Evolutionary conservation across 2,329 filamentous ascomycete species (phyloP), one percentile per base, ranked within the genome.

Genomic region (Epichloe uncinata): DNA sequence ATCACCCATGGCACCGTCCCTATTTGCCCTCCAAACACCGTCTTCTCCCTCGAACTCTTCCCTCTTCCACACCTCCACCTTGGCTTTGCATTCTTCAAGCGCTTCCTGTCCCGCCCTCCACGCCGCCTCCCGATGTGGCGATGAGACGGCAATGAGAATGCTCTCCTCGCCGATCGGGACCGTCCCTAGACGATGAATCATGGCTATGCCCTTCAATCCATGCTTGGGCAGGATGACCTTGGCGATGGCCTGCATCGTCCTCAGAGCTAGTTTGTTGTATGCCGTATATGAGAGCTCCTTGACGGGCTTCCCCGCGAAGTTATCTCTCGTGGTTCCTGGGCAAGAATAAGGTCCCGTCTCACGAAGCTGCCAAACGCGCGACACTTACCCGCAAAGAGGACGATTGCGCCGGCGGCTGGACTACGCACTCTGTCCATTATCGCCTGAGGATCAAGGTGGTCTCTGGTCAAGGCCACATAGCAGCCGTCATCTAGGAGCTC

Each of bases 151-250:
- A 58, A 97, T 89, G 50, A 94, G 70, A 53, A 98, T 91, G 63
- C 87, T 95, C 69, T 96, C 90, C 67, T 96, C 87, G n/a, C 82
- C 85, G 50, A 97, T 83, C 3, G 87, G 87, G 15, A 96, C 91
- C 18, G 79, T 75, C 0, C 93, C 93, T 3, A 97, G 73, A 4
- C 91, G 79, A 68, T 97, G 93, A 13, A 85, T 74, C 65, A 97
- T 85, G 46, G 84, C 81, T 52, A 97, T 81, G 7, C 80, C 84
- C 37, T 78, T 77, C 16, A 95, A 75, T 1, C 65, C 68, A 63
- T 95, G 81, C 56, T 79, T 81, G 11, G 66, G 60, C 15, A 68
- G 66, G 3, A 90, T 67, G 4, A 71, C 65, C 5, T 71, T 67
- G 41, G 80, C 79, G 57, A 93, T 87, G 18, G 65, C 61, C 42